Evolutionary conservation across 371 early-diverging fungal genomes (phyloP), one percentile per base, ranked within the genome.

Genomic region (Conidiobolus coronatus): DNA sequence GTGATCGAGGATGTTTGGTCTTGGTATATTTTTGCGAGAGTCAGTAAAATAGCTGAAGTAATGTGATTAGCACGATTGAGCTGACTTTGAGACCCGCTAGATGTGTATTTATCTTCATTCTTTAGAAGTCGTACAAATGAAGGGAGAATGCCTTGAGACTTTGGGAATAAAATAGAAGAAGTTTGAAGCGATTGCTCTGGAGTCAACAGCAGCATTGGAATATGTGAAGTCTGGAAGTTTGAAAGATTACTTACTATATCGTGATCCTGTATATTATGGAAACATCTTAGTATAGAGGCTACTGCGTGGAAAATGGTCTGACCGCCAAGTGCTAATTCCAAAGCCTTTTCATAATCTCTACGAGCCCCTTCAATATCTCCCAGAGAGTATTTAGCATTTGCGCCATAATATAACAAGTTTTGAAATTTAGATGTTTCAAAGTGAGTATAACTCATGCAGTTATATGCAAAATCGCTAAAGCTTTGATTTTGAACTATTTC

Each of bases 21-120:
- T 63, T 87, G 87, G 58, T 77, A 81, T 24, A 86, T 65, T 58
- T 86, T 87, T 14, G 88, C 86, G 22, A 87, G 61, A 0, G 85
- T 82, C 50, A 85, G 67, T 41, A 87, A 58, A 22, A 86, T 70
- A 7, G 76, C 75, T 11, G 83, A 74, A 0, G 84, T 80, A 0
- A 82, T 77, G 44, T 79, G 79, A 47, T 75, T 75, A 2, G 76
- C 71, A 52, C 77, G 76, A 43, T 73, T 68, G 23, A 68, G 49
- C 38, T 42, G 42, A 34, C 55, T 42, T 18, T 50, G 35, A 14
- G 53, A 42, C 50, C 4, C 43, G 36, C 21, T 50, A 42, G 12
- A 55, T 0, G 56, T 34, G 42, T 24, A 20, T 14, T 59, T 59
- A 18, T 57, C 17, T 36, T 58, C 56, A 46, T 60, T 44, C 17